Percentiles rank a stretch among this genome's conserved stretches.
phyloP scores from a whole-genome alignment of 1,139 yeast genomes.

The Candida tropicalis region DNA sequence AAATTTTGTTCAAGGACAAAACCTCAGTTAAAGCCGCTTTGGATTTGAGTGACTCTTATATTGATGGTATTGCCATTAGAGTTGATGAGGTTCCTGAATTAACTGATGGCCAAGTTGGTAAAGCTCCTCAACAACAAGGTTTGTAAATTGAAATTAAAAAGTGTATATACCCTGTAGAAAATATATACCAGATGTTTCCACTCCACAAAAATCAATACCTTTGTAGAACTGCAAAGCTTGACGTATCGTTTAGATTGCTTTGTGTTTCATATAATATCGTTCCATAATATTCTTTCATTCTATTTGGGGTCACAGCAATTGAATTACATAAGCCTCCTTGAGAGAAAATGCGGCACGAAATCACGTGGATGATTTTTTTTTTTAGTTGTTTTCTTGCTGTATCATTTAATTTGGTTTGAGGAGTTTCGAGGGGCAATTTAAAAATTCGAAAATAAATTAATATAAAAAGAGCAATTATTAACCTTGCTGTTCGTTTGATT shows the following conservation, averaged over 20 bases:
- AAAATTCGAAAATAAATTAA: no score
- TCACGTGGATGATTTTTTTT: not conserved
- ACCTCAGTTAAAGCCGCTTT: slow-evolving; percentile 74
- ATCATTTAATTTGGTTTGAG: no score
- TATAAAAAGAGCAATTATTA: not conserved
- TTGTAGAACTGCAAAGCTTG: no score
- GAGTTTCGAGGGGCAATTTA: no score
- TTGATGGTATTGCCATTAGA: slow-evolving; percentile 57
- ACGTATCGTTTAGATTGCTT: no score
- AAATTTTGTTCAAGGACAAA: slow-evolving; percentile 56
- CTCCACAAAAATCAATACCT: no score
- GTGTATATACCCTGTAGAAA: not conserved
- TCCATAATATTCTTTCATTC: not conserved
- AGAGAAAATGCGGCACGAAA: not conserved
- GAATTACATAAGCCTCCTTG: not conserved
- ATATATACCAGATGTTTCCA: no score
- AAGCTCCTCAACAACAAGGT: slow-evolving; percentile 17
- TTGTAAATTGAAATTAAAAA: slow-evolving; percentile 25
- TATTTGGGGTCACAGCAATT: not conserved
- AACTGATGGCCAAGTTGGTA: slow-evolving; percentile 16
- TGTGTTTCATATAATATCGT: not conserved
- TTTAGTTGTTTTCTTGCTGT: no score
- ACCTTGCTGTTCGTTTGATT: not conserved
- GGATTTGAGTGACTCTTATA: slow-evolving; percentile 71
- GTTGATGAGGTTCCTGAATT: slow-evolving; percentile 43